Percentiles rank a stretch among this genome's conserved stretches.
Conservation (phyloP, 202 grass and related monocot species). For the Panicum virgatum region DNA sequence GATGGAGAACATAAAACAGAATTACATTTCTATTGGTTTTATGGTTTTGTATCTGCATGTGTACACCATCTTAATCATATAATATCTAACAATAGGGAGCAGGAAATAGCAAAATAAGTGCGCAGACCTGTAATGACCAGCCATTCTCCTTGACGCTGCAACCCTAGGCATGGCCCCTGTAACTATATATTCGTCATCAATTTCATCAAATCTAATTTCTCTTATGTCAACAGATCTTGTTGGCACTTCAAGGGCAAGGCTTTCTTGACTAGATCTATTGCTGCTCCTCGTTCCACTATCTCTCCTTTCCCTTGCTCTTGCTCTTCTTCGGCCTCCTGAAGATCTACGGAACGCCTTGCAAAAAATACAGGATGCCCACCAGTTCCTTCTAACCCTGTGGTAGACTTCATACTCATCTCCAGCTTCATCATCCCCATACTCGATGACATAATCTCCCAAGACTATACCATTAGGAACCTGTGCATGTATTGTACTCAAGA, state of each 20-base stretch:
- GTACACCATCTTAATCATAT: not conserved
- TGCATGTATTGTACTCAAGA: slow-evolving; percentile 85
- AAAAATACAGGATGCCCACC: slow-evolving; percentile 83
- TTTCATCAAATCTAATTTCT: slow-evolving; percentile 73
- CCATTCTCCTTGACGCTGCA: slow-evolving; percentile 50
- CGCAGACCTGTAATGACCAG: slow-evolving; percentile 54
- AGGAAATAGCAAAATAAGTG: not conserved
- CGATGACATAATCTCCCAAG: slow-evolving; percentile 93
- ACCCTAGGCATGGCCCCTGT: slow-evolving; percentile 49
- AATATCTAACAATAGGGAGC: not conserved
- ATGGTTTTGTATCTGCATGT: not conserved
- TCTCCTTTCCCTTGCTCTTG: slow-evolving; percentile 60
- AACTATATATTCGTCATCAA: slow-evolving; percentile 78
- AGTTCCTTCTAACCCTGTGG: slow-evolving; percentile 67
- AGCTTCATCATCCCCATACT: slow-evolving; percentile 86
- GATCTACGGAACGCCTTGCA: slow-evolving; percentile 62
- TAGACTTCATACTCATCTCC: slow-evolving; percentile 86
- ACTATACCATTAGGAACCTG: slow-evolving; percentile 79
- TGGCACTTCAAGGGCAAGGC: slow-evolving; percentile 52
- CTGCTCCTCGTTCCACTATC: slow-evolving; percentile 54
- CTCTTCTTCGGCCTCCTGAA: slow-evolving; percentile 44
- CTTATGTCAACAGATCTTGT: slow-evolving; percentile 65
- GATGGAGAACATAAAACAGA: not conserved
- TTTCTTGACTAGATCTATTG: slow-evolving; percentile 53
- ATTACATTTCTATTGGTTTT: not conserved